Conservation (phyloP, 345 rosid genomes). For the Syzygium aromaticum region DNA sequence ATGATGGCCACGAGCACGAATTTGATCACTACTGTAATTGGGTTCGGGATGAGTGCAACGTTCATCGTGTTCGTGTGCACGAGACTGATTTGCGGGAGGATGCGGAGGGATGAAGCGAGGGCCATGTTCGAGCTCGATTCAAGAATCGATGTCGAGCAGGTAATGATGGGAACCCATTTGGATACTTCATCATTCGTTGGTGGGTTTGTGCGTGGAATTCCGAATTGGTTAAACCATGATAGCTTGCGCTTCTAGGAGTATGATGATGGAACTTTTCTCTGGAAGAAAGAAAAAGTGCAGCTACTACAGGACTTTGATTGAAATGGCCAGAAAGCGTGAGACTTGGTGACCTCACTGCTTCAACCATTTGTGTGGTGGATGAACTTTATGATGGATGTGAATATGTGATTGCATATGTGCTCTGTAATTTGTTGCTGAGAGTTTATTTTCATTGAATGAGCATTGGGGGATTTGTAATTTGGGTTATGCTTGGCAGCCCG, state of each 20-base stretch:
- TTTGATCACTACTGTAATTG: slow-evolving; percentile 48
- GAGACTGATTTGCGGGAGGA: slow-evolving; percentile 52
- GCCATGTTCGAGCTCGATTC: slow-evolving; percentile 40
- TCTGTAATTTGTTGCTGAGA: background rate
- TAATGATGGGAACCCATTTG: slow-evolving; percentile 1
- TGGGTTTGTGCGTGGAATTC: background rate
- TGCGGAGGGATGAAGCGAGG: slow-evolving; percentile 25
- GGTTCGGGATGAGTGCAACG: slow-evolving; percentile 56
- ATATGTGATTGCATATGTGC: background rate
- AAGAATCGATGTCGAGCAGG: slow-evolving; percentile 48
- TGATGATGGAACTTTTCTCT: background rate
- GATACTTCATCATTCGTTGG: background rate
- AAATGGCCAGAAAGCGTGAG: background rate
- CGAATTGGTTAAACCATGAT: background rate
- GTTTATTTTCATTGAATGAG: background rate
- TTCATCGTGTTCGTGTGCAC: slow-evolving; percentile 56
- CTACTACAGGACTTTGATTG: background rate
- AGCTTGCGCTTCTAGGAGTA: background rate
- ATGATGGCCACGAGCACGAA: slow-evolving; percentile 42
- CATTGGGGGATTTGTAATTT: background rate
- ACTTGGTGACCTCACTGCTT: background rate
- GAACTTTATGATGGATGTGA: background rate
- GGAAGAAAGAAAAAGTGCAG: background rate
- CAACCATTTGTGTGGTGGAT: background rate
- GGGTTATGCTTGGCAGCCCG: slow-evolving; percentile 24